phyloP scores from a whole-genome alignment of 306 rosid species.

The Aeschynomene evenia region DNA sequence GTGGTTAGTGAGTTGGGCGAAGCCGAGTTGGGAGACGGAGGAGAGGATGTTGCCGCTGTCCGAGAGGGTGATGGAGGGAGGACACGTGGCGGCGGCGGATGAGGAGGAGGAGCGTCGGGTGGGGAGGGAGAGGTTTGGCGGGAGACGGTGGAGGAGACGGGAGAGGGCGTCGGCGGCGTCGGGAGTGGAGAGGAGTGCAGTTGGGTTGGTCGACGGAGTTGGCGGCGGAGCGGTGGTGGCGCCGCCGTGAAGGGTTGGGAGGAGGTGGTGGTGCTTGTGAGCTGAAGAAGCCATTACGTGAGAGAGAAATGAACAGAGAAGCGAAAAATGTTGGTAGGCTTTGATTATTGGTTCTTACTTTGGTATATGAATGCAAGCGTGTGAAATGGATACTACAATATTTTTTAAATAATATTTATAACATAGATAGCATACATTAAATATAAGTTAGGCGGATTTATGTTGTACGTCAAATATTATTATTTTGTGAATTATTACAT shows the following conservation, averaged over 20 bases:
- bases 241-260: constrained; percentile 47
- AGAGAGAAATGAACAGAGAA: background rate
- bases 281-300: constrained; percentile 61
- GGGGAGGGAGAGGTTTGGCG: constrained; percentile 77
- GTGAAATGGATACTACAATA: no score
- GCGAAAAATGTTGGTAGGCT: background rate
- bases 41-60: constrained; percentile 36
- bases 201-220: constrained; percentile 55
- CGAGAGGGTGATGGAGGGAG: constrained; percentile 54
- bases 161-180: constrained; percentile 72
- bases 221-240: constrained; percentile 95
- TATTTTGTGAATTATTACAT: no score
- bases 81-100: constrained; percentile 37
- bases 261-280: constrained; percentile 42
- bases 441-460: no score
- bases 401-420: no score
- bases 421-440: no score
- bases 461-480: no score
- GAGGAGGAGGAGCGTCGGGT: constrained; percentile 41
- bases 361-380: background rate
- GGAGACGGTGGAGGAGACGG: constrained; percentile 70
- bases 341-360: background rate
- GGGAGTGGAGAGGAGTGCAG: constrained; percentile 38
- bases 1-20: constrained; percentile 67
- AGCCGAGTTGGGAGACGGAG: constrained; percentile 55